Percentiles rank a stretch among this genome's conserved stretches.
phyloP scores from a whole-genome alignment of 805 yeast genomes.

The baker's yeast (Saccharomyces cerevisiae) region DNA sequence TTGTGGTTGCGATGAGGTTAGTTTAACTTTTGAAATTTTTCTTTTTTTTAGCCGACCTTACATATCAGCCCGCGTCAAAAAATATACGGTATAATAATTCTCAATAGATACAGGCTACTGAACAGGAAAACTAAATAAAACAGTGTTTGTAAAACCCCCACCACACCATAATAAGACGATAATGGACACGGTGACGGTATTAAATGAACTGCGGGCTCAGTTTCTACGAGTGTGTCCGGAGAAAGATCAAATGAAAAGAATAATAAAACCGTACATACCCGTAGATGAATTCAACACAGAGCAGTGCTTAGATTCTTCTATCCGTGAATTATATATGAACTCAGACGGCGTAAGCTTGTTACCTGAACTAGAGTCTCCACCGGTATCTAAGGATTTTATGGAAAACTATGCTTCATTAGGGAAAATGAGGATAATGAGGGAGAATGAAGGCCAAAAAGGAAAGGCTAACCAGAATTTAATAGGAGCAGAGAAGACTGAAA shows the following conservation, averaged over 20 bases:
- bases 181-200: slow-evolving; percentile 24
- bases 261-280: slow-evolving; percentile 22
- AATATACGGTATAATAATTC: too few relatives aligned
- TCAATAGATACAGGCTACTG: too few relatives aligned
- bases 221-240: slow-evolving; percentile 23
- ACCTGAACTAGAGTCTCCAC: slow-evolving; percentile 24
- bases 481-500: not conserved
- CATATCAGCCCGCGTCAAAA: not conserved
- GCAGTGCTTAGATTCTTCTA: slow-evolving; percentile 5
- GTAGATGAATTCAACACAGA: slow-evolving; percentile 3
- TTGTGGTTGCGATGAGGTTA: slow-evolving; percentile 5
- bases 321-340: slow-evolving; percentile 13
- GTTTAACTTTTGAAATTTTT: slow-evolving; percentile 1
- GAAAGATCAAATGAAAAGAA: slow-evolving; percentile 25
- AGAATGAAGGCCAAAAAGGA: slow-evolving; percentile 2
- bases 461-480: not conserved
- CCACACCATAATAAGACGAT: not conserved
- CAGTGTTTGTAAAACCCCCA: not conserved
- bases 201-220: slow-evolving; percentile 25
- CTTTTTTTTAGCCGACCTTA: slow-evolving; percentile 1
- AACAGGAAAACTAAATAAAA: not conserved
- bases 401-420: slow-evolving; percentile 8
- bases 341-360: slow-evolving; percentile 17
- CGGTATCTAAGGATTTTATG: slow-evolving; percentile 19
- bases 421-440: not conserved